These are phyloP conservation scores for Xylariaceae sp. DNA, from an alignment of 2,329 filamentous ascomycete genomes.

Conservation along the genomic window DNA sequence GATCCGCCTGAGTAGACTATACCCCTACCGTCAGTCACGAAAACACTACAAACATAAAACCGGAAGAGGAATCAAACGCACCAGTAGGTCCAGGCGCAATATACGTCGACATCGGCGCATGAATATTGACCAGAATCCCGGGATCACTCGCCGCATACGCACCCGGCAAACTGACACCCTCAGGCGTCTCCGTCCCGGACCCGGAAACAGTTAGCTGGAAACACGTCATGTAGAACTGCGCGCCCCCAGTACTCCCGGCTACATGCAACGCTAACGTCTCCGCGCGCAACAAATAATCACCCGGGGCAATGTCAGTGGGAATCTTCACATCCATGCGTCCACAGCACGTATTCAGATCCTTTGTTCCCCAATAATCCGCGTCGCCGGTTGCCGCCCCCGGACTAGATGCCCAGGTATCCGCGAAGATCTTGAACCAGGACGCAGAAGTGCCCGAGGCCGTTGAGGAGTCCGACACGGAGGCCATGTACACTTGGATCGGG, in stretches of 20 bases:
- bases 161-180: slow-evolving; percentile 31
- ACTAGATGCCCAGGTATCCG: slow-evolving; percentile 38
- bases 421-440: slow-evolving; percentile 43
- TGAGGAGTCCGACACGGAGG: slow-evolving; percentile 36
- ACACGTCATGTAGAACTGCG: slow-evolving; percentile 33
- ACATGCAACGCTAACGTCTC: slow-evolving; percentile 42
- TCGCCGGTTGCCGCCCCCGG: slow-evolving; percentile 34
- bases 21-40: neutral
- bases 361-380: slow-evolving; percentile 43
- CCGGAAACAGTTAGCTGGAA: slow-evolving; percentile 32
- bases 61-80: slow-evolving; percentile 4
- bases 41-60: no score
- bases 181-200: slow-evolving; percentile 23
- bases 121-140: slow-evolving; percentile 33
- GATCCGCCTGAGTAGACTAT: slow-evolving; percentile 23
- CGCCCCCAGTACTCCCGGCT: slow-evolving; percentile 28
- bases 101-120: slow-evolving; percentile 28
- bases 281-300: slow-evolving; percentile 41
- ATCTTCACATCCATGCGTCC: slow-evolving; percentile 37
- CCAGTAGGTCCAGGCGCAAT: slow-evolving; percentile 29
- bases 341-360: slow-evolving; percentile 39
- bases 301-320: slow-evolving; percentile 37
- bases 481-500: slow-evolving; percentile 39
- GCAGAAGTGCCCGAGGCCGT: slow-evolving; percentile 31
- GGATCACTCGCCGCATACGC: slow-evolving; percentile 30